These are phyloP conservation scores for Macrocybe gigantea DNA, from an alignment of 768 basidiomycete species.

Conservation along the genomic window DNA sequence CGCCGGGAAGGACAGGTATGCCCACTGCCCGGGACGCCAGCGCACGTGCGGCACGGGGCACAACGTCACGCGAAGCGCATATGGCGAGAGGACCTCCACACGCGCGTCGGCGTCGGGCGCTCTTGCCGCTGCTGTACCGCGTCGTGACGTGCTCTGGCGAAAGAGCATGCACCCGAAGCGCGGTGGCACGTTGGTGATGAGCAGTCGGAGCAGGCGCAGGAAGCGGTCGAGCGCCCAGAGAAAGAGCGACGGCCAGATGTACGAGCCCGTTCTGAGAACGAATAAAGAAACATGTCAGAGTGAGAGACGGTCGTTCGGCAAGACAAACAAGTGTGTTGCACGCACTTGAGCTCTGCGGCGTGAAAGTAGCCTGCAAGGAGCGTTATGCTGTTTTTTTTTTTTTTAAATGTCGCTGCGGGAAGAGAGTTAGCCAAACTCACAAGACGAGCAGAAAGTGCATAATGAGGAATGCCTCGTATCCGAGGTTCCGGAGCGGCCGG, in stretches of 20 bases:
- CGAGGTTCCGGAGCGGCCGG: constrained; percentile 36
- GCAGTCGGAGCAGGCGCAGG: constrained; percentile 39
- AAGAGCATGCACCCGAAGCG: constrained; percentile 16
- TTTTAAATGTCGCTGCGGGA: constrained; percentile 1
- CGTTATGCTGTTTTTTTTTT: constrained; percentile 22
- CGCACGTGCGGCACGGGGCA: constrained; percentile 29
- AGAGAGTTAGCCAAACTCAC: constrained; percentile 15
- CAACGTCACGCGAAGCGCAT: constrained; percentile 42
- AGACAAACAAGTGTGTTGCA: too few species aligned
- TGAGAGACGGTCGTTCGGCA: too few species aligned
- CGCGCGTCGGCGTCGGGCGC: constrained; percentile 21
- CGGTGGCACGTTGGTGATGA: constrained; percentile 37
- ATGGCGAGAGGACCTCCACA: constrained; percentile 37
- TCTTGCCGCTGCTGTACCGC: too few species aligned
- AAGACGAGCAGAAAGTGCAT: constrained; percentile 37
- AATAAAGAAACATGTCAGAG: not conserved
- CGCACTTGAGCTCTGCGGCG: constrained; percentile 11
- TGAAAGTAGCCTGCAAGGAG: constrained; percentile 38
- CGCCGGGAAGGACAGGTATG: constrained; percentile 41
- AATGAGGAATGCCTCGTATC: constrained; percentile 49
- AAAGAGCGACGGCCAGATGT: constrained; percentile 44
- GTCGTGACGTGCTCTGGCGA: constrained; percentile 13
- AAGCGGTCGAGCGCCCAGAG: constrained; percentile 53
- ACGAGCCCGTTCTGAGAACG: constrained; percentile 20
- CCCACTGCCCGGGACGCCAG: constrained; percentile 52